phyloP scores from a whole-genome alignment of 768 basidiomycete species.

The Hypsizygus marmoreus region DNA sequence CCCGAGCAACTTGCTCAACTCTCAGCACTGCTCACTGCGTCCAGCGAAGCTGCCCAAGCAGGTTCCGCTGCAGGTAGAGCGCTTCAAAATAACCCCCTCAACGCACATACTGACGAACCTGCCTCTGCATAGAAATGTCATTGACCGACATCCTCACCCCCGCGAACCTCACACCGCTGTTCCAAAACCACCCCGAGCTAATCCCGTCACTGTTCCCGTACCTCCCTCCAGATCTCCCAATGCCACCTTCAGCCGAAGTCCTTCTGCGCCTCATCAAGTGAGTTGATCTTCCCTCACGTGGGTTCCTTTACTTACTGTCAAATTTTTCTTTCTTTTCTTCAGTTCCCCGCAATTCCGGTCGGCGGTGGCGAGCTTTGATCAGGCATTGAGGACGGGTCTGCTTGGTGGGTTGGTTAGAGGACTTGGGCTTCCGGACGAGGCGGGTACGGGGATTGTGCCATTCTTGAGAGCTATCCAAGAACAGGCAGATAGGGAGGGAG shows the following conservation, averaged over 20 bases:
- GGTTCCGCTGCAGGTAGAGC: conserved; percentile 29
- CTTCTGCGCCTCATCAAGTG: conserved; percentile 73
- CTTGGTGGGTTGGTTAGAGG: conserved; percentile 73
- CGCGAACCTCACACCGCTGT: conserved; percentile 69
- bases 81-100: too few species aligned
- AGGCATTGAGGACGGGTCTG: conserved; percentile 80
- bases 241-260: conserved; percentile 66
- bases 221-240: conserved; percentile 76
- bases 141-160: conserved; percentile 78
- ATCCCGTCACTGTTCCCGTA: conserved; percentile 75
- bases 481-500: conserved; percentile 59
- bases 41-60: conserved; percentile 27
- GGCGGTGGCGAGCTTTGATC: conserved; percentile 79
- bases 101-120: not conserved
- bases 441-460: conserved; percentile 73
- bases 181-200: conserved; percentile 68
- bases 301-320: conserved; percentile 1
- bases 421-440: conserved; percentile 83
- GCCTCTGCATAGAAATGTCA: conserved; percentile 49
- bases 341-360: conserved; percentile 82
- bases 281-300: conserved; percentile 1
- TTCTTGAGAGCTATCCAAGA: conserved; percentile 83
- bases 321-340: conserved; percentile 2
- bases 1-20: conserved; percentile 72
- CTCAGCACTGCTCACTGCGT: conserved; percentile 44